phyloP scores from a whole-genome alignment of 1,284 basidiomycete species.

The Ustilago crameri region DNA sequence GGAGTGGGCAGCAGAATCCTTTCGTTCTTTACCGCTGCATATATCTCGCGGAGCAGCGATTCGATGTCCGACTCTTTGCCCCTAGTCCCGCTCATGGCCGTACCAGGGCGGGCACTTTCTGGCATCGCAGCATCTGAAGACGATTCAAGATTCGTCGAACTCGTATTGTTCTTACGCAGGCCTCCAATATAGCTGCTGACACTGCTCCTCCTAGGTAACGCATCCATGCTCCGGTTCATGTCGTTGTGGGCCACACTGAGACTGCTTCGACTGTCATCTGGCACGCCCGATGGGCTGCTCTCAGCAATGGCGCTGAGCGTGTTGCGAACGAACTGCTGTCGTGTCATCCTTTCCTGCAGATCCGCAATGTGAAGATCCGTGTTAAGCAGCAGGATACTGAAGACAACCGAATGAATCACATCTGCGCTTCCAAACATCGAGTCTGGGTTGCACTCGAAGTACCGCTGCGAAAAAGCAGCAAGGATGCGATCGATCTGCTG shows the following conservation, averaged over 20 bases:
- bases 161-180: slow-evolving; percentile 23
- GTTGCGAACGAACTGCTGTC: slow-evolving; percentile 91
- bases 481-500: slow-evolving; percentile 98
- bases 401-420: slow-evolving; percentile 90
- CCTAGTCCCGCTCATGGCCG: slow-evolving; percentile 21
- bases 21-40: slow-evolving; percentile 85
- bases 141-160: slow-evolving; percentile 19
- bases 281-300: slow-evolving; percentile 11
- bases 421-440: slow-evolving; percentile 83
- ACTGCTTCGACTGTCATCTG: slow-evolving; percentile 50
- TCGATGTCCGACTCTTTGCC: slow-evolving; percentile 37
- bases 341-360: slow-evolving; percentile 86
- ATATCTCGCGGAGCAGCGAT: slow-evolving; percentile 80
- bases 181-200: slow-evolving; percentile 28
- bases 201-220: slow-evolving; percentile 13
- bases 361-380: slow-evolving; percentile 97
- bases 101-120: slow-evolving; percentile 12
- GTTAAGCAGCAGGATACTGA: slow-evolving; percentile 92
- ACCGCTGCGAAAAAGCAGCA: slow-evolving; percentile 86
- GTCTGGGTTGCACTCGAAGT: slow-evolving; percentile 87
- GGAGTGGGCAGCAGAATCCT: slow-evolving; percentile 83
- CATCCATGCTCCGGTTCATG: slow-evolving; percentile 13
- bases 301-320: slow-evolving; percentile 80
- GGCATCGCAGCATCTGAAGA: slow-evolving; percentile 14
- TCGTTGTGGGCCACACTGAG: slow-evolving; percentile 22